Conservation (phyloP, 352 stramenopile species). For the Albugo candida region DNA sequence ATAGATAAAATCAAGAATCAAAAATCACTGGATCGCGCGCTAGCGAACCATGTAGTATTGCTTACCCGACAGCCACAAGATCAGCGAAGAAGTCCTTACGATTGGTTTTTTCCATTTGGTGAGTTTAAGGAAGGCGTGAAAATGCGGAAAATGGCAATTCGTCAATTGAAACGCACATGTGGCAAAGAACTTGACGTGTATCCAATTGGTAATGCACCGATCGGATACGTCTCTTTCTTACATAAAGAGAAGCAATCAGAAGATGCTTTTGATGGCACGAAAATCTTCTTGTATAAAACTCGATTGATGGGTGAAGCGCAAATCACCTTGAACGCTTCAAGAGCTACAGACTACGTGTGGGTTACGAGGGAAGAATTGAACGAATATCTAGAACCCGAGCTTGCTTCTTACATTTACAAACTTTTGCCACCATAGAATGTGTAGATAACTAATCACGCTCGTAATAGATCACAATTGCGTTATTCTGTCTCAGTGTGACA, state of each 20-base stretch:
- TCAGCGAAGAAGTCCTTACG: constrained; percentile 10
- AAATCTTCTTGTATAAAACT: constrained; percentile 79
- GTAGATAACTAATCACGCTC: background rate
- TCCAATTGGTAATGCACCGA: constrained; percentile 49
- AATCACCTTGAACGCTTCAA: constrained; percentile 21
- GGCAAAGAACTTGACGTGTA: constrained; percentile 27
- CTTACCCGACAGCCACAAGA: constrained; percentile 28
- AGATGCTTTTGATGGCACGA: constrained; percentile 46
- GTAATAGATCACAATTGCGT: too few species aligned
- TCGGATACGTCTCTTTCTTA: constrained; percentile 50
- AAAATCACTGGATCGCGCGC: constrained; percentile 67
- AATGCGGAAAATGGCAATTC: constrained; percentile 61
- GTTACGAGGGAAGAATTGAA: constrained; percentile 50
- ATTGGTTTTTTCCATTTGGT: constrained; percentile 60
- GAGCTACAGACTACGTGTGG: constrained; percentile 62
- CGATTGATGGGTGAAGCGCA: constrained; percentile 28
- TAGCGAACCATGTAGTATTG: constrained; percentile 64
- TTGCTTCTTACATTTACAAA: constrained; percentile 56
- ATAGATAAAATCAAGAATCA: constrained; percentile 48
- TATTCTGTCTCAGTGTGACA: too few species aligned
- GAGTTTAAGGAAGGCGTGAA: constrained; percentile 45
- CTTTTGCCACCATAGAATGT: constrained; percentile 40
- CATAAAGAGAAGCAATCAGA: constrained; percentile 21
- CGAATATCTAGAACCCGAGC: constrained; percentile 53
- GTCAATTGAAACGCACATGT: constrained; percentile 22